Evolutionary conservation across 495 filamentous ascomycete genomes (phyloP), one percentile per base, ranked within the genome.

Genomic region (Talaromyces adpressus): DNA sequence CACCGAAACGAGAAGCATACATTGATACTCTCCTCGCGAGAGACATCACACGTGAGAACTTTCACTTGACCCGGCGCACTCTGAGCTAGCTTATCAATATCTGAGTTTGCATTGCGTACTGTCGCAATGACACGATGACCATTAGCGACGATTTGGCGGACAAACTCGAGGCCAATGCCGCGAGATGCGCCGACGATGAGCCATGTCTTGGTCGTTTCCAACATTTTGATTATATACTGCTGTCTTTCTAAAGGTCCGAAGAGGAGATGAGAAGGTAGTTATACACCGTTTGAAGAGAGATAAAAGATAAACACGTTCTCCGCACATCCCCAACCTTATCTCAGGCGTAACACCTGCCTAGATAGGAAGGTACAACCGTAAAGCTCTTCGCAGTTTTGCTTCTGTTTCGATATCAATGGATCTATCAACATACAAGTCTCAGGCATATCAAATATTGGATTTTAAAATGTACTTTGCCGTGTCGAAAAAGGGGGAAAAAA

Each of bases 111-210:
- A 64, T 76, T 73, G 18, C 83, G 76, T 2, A 79, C 79, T 4
- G 83, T 83, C n/a, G 81, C 82, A 20, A 83, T 75, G 23, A 85
- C 80, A 22, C 70, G 69, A 54, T 85, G 70, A 12, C 79, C 81
- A 39, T 69, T 70, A 25, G 66, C 63, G 2, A 85, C 69, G 6
- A 84, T 67, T 63, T 86, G 83, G 11, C 71, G 66, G 3, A 80
- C 78, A 64, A 84, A 82, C 64, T 85, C 84, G 22, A 84, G 70
- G 39, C 84, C 84, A 63, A 86, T 86, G 62, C 84, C 84, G 68
- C 82, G 73, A 52, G 77, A 80, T 29, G 82, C 82, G 36, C 83
- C 84, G 12, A 85, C 73, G n/a, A 85, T 76, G 9, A 84, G 67
- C 79, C 82, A 84, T 8, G 80, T 81, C 29, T 71, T 62, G 27